Conservation (phyloP, 176 grass and related monocot species). For the Tillandsia leiboldiana region DNA sequence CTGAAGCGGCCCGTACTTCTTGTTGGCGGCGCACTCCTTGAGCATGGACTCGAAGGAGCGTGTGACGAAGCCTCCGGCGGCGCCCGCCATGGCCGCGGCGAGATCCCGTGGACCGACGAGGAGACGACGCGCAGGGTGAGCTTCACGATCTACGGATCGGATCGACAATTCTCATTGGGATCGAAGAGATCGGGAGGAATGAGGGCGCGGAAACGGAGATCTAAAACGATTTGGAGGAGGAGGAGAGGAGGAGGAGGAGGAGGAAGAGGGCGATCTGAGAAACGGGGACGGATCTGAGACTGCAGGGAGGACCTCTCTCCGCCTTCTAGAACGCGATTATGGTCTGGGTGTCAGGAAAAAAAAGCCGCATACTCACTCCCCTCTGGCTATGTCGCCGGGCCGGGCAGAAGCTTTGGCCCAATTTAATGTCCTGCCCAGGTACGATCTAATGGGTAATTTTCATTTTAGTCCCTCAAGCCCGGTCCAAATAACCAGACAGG, state of each 20-base stretch:
- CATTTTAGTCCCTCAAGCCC: too few relatives aligned
- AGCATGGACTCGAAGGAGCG: conserved; percentile 98
- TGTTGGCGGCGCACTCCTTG: conserved; percentile 91
- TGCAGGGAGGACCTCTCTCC: neutral
- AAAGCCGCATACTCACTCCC: neutral
- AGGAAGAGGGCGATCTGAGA: neutral
- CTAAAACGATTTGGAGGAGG: neutral
- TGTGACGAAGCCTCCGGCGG: conserved; percentile 84
- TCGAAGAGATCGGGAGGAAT: neutral
- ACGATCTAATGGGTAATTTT: neutral
- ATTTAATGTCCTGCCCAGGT: conserved; percentile 9
- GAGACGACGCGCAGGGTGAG: neutral
- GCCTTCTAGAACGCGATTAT: conserved; percentile 1
- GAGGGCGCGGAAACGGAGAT: neutral
- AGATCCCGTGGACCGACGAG: neutral
- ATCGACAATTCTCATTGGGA: neutral
- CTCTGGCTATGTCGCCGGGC: neutral
- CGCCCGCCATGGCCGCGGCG: conserved; percentile 65
- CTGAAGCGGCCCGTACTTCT: conserved; percentile 76
- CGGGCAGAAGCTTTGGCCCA: conserved; percentile 22
- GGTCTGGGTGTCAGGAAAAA: neutral
- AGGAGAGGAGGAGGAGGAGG: neutral
- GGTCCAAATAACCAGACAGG: too few relatives aligned
- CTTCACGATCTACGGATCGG: neutral
- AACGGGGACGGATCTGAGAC: neutral